Evolutionary conservation across 192 early-diverging fungal genomes (phyloP), one percentile per base, ranked within the genome.

Genomic region (Jimgerdemannia flammicorona): DNA sequence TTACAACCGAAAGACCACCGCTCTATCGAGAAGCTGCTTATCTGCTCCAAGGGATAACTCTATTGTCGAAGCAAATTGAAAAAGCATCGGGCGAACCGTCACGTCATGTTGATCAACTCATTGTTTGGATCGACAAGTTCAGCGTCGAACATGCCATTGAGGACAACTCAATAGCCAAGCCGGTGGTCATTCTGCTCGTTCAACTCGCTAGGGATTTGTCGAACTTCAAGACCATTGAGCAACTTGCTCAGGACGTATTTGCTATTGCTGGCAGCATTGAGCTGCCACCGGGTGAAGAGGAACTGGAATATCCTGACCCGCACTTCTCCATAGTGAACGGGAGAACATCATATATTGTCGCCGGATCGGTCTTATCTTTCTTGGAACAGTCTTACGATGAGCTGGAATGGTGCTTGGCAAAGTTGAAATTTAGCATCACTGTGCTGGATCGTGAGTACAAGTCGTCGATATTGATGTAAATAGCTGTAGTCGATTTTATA

Each of bases 391-490:
- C 80, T 7, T 75, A 78, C 63, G 86, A 86, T 41, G 81, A 84
- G 43, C 75, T 89, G 40, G 83, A 85, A 19, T 87, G 88, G 88
- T 81, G 82, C 14, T 70, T 87, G 3, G 59, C 63, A 19, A 78
- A 79, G 69, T 77, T 88, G 10, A 70, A 78, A 59, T 59, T 59
- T 14, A 59, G 49, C 49, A 59, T 14, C 49, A 66, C 40, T 4
- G 44, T 40, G 39, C 64, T 76, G 29, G 54, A 67, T 71, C 70
- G 49, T 19, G 72, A 72, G 75, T 76, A 65, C 70, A 54, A 64
- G 59, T 74, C 39, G 40, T 11, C 39, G 65, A 69, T 70, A 39
- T 4, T 11, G 7, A 68, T 3, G 6, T 64, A 71, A 66, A 67
- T 64, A 65, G 66, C 44, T 79, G 8, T 6, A 59, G 49, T 59